Conservation (phyloP, 441 rosid genomes). For the Eutrema salsugineum region DNA sequence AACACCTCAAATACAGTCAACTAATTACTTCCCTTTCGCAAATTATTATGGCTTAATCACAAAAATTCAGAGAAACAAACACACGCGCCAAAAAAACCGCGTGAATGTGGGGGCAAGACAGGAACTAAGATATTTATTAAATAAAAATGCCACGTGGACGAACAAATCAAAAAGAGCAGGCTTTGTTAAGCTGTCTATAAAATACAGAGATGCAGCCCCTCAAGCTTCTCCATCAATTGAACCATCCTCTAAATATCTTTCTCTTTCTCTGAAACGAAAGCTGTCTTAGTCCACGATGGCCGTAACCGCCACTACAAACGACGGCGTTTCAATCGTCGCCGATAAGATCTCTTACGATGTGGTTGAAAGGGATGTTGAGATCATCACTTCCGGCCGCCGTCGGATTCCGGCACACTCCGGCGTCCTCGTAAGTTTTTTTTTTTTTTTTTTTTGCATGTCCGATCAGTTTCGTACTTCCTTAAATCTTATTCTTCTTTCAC, state of each 20-base stretch:
- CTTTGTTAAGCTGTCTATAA: constrained; percentile 28
- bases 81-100: neutral
- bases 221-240: constrained; percentile 10
- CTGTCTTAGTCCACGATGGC: neutral
- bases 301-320: neutral
- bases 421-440: constrained; percentile 45
- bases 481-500: neutral
- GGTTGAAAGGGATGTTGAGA: constrained; percentile 53
- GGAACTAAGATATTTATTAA: neutral
- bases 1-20: neutral
- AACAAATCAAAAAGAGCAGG: constrained; percentile 1
- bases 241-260: neutral
- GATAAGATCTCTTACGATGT: constrained; percentile 16
- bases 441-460: too few species aligned
- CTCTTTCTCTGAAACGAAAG: neutral
- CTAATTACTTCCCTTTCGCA: neutral
- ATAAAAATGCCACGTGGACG: constrained; percentile 16
- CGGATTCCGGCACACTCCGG: constrained; percentile 68
- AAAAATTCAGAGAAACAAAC: neutral
- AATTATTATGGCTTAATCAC: neutral
- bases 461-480: neutral
- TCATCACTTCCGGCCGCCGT: constrained; percentile 67
- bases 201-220: constrained; percentile 16
- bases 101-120: neutral
- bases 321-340: neutral